Evolutionary conservation across 495 filamentous ascomycete species (phyloP).

Genomic region (Polyplosphaeria fusca): DNA sequence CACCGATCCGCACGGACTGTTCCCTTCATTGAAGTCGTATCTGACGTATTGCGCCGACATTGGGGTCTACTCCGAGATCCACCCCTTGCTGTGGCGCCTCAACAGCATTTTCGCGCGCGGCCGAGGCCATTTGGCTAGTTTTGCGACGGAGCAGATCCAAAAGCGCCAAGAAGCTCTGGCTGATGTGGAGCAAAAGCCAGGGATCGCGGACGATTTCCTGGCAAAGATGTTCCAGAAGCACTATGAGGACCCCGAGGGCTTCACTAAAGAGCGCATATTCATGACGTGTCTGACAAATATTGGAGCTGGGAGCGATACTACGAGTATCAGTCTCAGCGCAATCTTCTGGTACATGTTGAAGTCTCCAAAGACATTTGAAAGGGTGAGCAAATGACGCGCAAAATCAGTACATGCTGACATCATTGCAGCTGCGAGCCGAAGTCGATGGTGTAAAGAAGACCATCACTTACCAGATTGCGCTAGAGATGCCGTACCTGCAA

Average conservation of each 20-base stretch:
- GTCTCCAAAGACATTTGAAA: neutral
- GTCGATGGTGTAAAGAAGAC: too few relatives aligned
- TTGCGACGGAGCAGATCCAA: constrained; percentile 31
- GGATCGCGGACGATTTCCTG: constrained; percentile 33
- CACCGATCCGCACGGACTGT: constrained; percentile 5
- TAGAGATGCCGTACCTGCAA: constrained; percentile 30
- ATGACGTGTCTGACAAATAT: too few relatives aligned
- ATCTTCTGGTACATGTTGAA: constrained; percentile 35
- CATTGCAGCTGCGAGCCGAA: too few relatives aligned
- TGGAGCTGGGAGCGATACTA: constrained; percentile 38
- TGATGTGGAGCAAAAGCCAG: constrained; percentile 32
- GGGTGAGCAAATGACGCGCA: neutral
- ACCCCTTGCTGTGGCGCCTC: constrained; percentile 3
- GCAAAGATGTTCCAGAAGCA: constrained; percentile 29
- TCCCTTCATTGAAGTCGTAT: constrained; percentile 2
- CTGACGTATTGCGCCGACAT: neutral
- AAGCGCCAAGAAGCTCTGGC: constrained; percentile 29
- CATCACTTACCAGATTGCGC: neutral
- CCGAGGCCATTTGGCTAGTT: constrained; percentile 38
- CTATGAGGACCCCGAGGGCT: constrained; percentile 2
- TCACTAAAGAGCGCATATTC: too few relatives aligned
- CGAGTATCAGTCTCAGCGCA: constrained; percentile 19
- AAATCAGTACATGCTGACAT: too few relatives aligned
- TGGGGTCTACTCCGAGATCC: neutral
- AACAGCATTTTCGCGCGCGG: constrained; percentile 28